These are phyloP conservation scores for Aspergillus eucalypticola DNA, from an alignment of 2,329 filamentous ascomycete genomes.

Conservation along the genomic window DNA sequence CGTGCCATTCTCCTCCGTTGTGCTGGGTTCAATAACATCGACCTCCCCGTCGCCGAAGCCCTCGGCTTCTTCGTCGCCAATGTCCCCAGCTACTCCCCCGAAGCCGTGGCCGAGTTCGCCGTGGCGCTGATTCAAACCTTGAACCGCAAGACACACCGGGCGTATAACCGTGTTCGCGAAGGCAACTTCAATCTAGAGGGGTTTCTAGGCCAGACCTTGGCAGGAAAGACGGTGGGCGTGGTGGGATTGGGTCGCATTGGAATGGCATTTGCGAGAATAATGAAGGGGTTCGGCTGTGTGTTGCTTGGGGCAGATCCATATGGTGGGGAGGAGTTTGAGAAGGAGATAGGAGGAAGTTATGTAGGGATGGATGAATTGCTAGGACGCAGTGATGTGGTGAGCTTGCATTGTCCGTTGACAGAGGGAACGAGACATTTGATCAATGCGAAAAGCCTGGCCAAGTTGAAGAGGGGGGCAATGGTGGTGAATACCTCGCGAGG, in stretches of 20 bases:
- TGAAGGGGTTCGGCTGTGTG: constrained; percentile 65
- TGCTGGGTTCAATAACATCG: constrained; percentile 69
- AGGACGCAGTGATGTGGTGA: constrained; percentile 60
- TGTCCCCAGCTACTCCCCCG: constrained; percentile 68
- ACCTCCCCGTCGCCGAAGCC: constrained; percentile 56
- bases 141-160: constrained; percentile 67
- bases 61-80: constrained; percentile 64
- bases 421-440: constrained; percentile 62
- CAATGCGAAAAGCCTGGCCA: constrained; percentile 53
- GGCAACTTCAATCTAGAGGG: constrained; percentile 69
- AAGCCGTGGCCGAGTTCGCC: constrained; percentile 69
- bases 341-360: constrained; percentile 50
- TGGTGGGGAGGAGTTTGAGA: constrained; percentile 51
- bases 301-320: constrained; percentile 64
- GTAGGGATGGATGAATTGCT: constrained; percentile 58
- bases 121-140: constrained; percentile 68
- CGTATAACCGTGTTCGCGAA: constrained; percentile 68
- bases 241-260: constrained; percentile 68
- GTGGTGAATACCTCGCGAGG: constrained; percentile 68
- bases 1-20: constrained; percentile 65
- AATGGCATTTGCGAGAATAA: constrained; percentile 61
- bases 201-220: constrained; percentile 57
- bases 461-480: constrained; percentile 62
- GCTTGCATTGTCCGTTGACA: constrained; percentile 66
- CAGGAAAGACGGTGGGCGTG: constrained; percentile 67